Conservation (phyloP, 2,329 filamentous ascomycete species). For the Alternaria sp. region DNA sequence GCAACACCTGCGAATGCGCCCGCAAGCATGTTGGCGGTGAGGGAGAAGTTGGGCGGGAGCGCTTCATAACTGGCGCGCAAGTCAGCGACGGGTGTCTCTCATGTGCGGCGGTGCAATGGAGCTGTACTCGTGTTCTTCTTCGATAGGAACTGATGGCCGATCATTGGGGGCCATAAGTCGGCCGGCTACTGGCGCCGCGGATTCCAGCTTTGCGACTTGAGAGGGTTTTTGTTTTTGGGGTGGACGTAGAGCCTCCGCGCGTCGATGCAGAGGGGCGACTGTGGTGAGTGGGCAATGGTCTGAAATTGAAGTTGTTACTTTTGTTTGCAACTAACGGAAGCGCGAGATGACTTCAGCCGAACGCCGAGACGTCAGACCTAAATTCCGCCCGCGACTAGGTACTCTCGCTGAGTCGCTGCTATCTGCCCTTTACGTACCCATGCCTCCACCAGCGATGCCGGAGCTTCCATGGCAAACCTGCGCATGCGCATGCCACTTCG, state of each 20-base stretch:
- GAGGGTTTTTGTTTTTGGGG: slow-evolving; percentile 3
- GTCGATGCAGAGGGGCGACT: slow-evolving; percentile 16
- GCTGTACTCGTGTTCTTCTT: slow-evolving; percentile 52
- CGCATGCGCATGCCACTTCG: not conserved
- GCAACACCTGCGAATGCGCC: slow-evolving; percentile 97
- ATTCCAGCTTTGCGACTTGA: slow-evolving; percentile 44
- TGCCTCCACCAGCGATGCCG: slow-evolving; percentile 24
- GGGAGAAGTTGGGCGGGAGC: slow-evolving; percentile 90
- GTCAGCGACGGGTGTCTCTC: slow-evolving; percentile 29
- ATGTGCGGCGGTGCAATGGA: slow-evolving; percentile 14
- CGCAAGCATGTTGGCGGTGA: slow-evolving; percentile 92
- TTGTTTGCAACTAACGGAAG: slow-evolving; percentile 37
- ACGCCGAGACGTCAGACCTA: slow-evolving; percentile 34
- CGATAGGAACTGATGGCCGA: slow-evolving; percentile 40
- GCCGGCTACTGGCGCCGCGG: slow-evolving; percentile 42
- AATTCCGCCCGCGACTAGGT: slow-evolving; percentile 8
- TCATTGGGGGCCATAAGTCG: slow-evolving; percentile 52
- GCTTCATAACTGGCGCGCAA: slow-evolving; percentile 75
- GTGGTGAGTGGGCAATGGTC: slow-evolving; percentile 16
- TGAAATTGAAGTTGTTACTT: slow-evolving; percentile 31
- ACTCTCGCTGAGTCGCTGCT: slow-evolving; percentile 6
- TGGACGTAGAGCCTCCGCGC: slow-evolving; percentile 6
- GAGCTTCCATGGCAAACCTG: slow-evolving; percentile 8
- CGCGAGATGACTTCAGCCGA: slow-evolving; percentile 32
- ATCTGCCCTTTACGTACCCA: not conserved